phyloP scores from a whole-genome alignment of 2,329 filamentous ascomycete species.

The Chrysoporthe austroafricana region DNA sequence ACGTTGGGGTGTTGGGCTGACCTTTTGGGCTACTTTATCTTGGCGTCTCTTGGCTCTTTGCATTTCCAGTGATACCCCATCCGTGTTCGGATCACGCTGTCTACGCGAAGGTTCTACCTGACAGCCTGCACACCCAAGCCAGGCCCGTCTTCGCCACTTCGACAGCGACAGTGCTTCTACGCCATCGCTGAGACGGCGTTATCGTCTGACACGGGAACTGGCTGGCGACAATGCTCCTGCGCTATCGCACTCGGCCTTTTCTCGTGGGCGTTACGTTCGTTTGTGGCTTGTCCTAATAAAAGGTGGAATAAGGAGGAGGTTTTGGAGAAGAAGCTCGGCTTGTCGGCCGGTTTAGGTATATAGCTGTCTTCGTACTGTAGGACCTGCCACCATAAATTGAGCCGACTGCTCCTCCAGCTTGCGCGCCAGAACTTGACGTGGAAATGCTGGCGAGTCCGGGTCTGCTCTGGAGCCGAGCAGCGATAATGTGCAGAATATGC shows the following conservation, averaged over 20 bases:
- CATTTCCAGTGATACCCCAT: constrained; percentile 56
- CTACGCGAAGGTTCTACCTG: constrained; percentile 33
- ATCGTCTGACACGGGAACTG: constrained; percentile 47
- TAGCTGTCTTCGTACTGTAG: not conserved
- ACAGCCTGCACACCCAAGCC: constrained; percentile 35
- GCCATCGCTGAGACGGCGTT: constrained; percentile 59
- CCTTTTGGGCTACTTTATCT: constrained; percentile 29
- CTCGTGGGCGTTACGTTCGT: constrained; percentile 28
- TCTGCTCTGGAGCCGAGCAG: not conserved
- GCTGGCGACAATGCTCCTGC: constrained; percentile 56
- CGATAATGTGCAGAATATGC: not conserved
- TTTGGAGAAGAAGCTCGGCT: not conserved
- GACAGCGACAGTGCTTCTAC: constrained; percentile 60
- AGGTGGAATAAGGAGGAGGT: not conserved
- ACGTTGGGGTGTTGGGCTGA: not conserved
- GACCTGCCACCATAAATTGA: not conserved
- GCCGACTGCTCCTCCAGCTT: not conserved
- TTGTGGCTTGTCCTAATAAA: not conserved
- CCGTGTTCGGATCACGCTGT: constrained; percentile 57
- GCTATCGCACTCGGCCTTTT: constrained; percentile 48
- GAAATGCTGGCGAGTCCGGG: not conserved
- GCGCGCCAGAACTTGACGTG: not conserved
- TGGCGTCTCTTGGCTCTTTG: constrained; percentile 31
- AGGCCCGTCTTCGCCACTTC: constrained; percentile 37
- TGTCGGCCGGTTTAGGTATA: not conserved